Evolutionary conservation across 2,329 filamentous ascomycete genomes (phyloP).

Genomic region (Pseudogymnoascus sp.): DNA sequence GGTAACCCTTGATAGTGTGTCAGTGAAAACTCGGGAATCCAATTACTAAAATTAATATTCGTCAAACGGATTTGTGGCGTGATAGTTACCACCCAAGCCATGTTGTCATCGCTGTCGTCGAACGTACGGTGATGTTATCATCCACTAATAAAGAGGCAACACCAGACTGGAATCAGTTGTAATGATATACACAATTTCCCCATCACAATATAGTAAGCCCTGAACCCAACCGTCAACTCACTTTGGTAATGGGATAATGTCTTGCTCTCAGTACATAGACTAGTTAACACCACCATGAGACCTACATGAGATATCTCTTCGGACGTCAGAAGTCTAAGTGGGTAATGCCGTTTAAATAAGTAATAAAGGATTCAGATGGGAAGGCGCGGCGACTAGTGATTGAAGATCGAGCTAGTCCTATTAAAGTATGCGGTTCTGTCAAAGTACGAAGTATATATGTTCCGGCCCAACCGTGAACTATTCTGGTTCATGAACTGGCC

Average conservation of each 20-base stretch:
- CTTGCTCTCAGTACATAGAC: background rate
- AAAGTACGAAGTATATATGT: background rate
- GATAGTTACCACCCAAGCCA: background rate
- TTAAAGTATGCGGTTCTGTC: background rate
- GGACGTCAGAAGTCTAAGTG: background rate
- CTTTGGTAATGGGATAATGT: background rate
- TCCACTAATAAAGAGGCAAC: background rate
- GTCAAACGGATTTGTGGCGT: background rate
- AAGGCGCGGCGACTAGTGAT: background rate
- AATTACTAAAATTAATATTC: background rate
- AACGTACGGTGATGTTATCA: background rate
- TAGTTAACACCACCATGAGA: background rate
- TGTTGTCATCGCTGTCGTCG: background rate
- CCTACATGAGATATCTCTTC: background rate
- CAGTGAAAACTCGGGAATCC: background rate
- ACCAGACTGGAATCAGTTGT: background rate
- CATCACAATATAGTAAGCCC: background rate
- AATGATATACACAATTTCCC: background rate
- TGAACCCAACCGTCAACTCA: background rate
- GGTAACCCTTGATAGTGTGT: background rate
- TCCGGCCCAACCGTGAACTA: too few species aligned
- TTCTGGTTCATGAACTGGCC: too few species aligned
- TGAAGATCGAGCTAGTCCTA: background rate
- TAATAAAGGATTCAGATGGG: background rate
- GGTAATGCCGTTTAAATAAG: background rate